Percentiles rank a stretch among this genome's conserved stretches.
Evolutionary conservation across 2,329 filamentous ascomycete species (phyloP).

Genomic region (Phialocephala sp.): DNA sequence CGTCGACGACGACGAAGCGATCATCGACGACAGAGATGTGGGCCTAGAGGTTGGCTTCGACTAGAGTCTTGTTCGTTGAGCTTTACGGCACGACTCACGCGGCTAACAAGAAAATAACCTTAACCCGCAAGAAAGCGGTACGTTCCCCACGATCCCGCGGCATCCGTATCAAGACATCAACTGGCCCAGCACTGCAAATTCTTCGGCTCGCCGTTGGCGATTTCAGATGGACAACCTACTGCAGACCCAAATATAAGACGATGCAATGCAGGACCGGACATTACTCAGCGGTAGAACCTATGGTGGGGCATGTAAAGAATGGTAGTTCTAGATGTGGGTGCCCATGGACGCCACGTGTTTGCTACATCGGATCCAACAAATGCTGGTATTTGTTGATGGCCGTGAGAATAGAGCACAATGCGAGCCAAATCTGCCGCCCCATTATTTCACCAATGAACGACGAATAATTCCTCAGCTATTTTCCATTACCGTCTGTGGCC

Average conservation of each 20-base stretch:
- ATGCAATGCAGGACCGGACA: too few species aligned
- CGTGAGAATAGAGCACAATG: neutral
- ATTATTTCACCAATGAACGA: neutral
- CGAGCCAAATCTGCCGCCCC: neutral
- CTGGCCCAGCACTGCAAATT: neutral
- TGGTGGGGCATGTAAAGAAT: too few species aligned
- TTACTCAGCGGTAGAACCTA: too few species aligned
- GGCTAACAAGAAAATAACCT: neutral
- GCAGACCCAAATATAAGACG: too few species aligned
- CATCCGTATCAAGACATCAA: too few species aligned
- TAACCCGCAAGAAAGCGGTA: neutral
- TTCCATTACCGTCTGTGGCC: too few species aligned
- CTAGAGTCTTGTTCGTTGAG: neutral
- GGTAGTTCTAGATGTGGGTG: neutral
- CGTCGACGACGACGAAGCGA: slow-evolving; percentile 40
- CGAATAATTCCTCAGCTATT: too few species aligned
- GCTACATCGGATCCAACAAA: neutral
- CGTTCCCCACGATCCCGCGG: neutral
- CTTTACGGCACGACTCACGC: neutral
- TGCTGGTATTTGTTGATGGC: neutral
- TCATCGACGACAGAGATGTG: slow-evolving; percentile 31
- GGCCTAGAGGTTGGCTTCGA: neutral
- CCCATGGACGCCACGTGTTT: neutral
- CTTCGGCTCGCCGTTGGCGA: neutral
- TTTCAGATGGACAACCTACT: too few species aligned